Conservation (phyloP, 108 stramenopile genomes). For the Fistulifera pelliculosa region DNA sequence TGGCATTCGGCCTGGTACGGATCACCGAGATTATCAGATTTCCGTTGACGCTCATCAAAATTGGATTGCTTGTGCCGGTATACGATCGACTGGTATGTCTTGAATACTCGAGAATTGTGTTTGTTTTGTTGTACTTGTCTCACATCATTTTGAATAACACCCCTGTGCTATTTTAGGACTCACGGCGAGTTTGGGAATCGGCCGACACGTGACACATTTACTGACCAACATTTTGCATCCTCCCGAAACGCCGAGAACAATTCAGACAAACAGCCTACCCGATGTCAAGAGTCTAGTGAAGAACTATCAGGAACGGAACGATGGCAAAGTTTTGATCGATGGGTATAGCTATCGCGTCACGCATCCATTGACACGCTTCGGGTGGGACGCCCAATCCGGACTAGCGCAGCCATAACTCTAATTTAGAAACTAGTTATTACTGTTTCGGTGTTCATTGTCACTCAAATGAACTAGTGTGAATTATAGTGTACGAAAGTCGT, state of each 20-base stretch:
- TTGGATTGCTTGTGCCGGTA: constrained; percentile 68
- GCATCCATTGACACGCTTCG: constrained; percentile 59
- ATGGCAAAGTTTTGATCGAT: constrained; percentile 37
- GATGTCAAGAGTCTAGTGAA: no score
- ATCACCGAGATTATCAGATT: constrained; percentile 73
- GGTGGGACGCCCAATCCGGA: constrained; percentile 23
- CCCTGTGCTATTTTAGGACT: constrained; percentile 35
- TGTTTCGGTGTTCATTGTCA: no score
- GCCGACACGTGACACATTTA: constrained; percentile 44
- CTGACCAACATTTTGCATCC: constrained; percentile 19
- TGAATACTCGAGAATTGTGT: no score
- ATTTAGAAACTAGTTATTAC: no score
- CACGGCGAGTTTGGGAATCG: constrained; percentile 70
- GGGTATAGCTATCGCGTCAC: constrained; percentile 54
- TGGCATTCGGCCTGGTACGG: constrained; percentile 70
- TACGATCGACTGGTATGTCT: constrained; percentile 51
- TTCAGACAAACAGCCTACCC: no score
- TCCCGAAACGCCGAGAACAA: no score
- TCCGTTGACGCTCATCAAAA: constrained; percentile 23
- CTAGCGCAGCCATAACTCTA: no score
- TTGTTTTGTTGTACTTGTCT: no score
- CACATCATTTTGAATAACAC: no score
- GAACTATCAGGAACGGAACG: constrained; percentile 33
- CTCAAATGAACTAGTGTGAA: no score
- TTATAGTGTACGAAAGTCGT: no score